Conservation (phyloP, 192 early-diverging fungal species). For the Chytriomyces confervae region DNA sequence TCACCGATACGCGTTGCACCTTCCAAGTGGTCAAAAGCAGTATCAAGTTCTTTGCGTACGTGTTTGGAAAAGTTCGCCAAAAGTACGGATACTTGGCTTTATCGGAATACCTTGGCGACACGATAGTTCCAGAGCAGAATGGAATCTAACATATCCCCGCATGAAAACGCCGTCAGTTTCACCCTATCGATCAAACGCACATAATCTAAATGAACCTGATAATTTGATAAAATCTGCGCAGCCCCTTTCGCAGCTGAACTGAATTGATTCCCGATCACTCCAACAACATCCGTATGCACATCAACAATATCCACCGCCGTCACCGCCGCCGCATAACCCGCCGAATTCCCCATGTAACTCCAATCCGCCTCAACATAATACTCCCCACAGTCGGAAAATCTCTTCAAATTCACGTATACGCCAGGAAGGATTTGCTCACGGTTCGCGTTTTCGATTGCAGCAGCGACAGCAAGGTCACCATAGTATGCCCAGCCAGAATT, state of each 20-base stretch:
- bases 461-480: background rate
- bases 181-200: too few relatives aligned
- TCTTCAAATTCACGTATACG: conserved; percentile 3
- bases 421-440: background rate
- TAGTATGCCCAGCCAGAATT: background rate
- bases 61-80: conserved; percentile 3
- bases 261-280: background rate
- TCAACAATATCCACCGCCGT: background rate
- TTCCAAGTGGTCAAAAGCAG: conserved; percentile 4
- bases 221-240: conserved; percentile 3
- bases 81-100: conserved; percentile 19
- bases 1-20: background rate
- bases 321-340: conserved; percentile 2
- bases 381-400: conserved; percentile 14
- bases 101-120: background rate
- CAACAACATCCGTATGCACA: conserved; percentile 1
- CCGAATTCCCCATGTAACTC: background rate
- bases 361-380: background rate
- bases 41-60: background rate
- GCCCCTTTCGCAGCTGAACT: background rate
- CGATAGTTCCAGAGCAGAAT: background rate
- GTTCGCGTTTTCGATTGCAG: conserved; percentile 7
- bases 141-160: background rate
- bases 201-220: background rate
- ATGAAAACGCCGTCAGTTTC: too few relatives aligned